Evolutionary conservation across 2,329 filamentous ascomycete species (phyloP).

Genomic region (Claviceps spartinae): DNA sequence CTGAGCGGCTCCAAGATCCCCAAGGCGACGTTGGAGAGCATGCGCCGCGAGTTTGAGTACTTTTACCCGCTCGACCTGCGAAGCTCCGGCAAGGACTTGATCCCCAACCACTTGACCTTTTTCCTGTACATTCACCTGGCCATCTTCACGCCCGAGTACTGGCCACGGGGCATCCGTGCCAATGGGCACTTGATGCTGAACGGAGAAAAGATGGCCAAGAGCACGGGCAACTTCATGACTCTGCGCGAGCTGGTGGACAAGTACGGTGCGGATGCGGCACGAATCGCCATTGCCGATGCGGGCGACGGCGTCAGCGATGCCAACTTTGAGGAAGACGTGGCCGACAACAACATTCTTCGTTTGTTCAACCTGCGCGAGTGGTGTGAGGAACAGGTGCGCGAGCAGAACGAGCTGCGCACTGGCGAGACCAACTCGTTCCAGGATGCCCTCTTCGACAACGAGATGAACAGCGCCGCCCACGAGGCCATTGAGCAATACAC

Average conservation of each 20-base stretch:
- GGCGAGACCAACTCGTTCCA: constrained; percentile 65
- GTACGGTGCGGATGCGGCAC: constrained; percentile 84
- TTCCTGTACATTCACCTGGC: constrained; percentile 89
- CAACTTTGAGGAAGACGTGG: constrained; percentile 93
- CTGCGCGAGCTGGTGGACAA: constrained; percentile 75
- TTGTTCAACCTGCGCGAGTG: constrained; percentile 74
- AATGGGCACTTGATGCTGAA: constrained; percentile 94
- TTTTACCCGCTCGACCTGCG: constrained; percentile 89
- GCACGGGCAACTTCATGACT: constrained; percentile 93
- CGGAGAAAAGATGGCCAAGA: constrained; percentile 97
- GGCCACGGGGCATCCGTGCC: constrained; percentile 72
- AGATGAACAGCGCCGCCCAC: constrained; percentile 71
- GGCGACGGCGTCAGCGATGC: constrained; percentile 91
- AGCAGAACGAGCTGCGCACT: constrained; percentile 55
- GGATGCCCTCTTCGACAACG: constrained; percentile 84
- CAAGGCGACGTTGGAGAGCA: constrained; percentile 57
- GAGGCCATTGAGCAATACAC: constrained; percentile 71
- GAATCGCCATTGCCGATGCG: constrained; percentile 85
- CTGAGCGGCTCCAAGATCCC: constrained; percentile 55
- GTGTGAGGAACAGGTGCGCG: constrained; percentile 73
- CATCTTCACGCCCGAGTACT: constrained; percentile 76
- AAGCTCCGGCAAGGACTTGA: constrained; percentile 82
- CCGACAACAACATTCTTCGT: constrained; percentile 80
- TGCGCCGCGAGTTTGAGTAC: constrained; percentile 91
- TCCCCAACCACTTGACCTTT: constrained; percentile 90